Percentiles rank a stretch among this genome's conserved stretches.
Conservation (phyloP, 2,329 filamentous ascomycete species). For the Talaromyces atroroseus region DNA sequence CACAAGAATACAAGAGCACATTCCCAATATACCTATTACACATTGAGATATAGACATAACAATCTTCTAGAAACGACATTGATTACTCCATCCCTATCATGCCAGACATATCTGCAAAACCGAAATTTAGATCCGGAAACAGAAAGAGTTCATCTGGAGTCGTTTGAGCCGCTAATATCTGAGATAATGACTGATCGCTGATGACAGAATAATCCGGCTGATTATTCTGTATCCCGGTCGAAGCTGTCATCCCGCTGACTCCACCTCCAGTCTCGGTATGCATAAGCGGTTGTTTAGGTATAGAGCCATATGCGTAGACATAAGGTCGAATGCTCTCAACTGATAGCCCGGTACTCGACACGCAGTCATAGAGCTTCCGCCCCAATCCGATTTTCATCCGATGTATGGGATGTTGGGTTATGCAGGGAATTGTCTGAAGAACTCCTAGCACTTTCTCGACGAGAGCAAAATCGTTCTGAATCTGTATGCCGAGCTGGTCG, state of each 20-base stretch:
- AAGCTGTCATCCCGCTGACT: neutral
- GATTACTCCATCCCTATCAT: slow-evolving; percentile 5
- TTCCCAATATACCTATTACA: no score
- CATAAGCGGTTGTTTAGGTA: neutral
- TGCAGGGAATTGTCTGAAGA: slow-evolving; percentile 2
- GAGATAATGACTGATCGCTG: neutral
- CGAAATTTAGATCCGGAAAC: slow-evolving; percentile 8
- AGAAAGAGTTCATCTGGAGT: slow-evolving; percentile 6
- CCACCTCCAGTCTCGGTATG: neutral
- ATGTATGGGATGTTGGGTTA: slow-evolving; percentile 5
- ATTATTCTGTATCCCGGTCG: neutral
- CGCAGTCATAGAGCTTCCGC: slow-evolving; percentile 6
- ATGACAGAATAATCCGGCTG: slow-evolving; percentile 1
- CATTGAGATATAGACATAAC: no score
- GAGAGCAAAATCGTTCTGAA: slow-evolving; percentile 3
- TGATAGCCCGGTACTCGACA: neutral
- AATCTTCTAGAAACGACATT: no score
- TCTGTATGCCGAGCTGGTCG: slow-evolving; percentile 5
- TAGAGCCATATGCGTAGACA: neutral
- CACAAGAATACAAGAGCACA: no score
- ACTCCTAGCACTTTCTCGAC: slow-evolving; percentile 5
- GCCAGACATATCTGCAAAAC: neutral
- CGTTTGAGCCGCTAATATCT: neutral
- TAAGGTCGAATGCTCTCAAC: neutral
- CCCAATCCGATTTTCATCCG: slow-evolving; percentile 4